Base-by-base conservation (phyloP, 768 basidiomycete genomes). In the Leucocoprinus leucothites region DNA sequence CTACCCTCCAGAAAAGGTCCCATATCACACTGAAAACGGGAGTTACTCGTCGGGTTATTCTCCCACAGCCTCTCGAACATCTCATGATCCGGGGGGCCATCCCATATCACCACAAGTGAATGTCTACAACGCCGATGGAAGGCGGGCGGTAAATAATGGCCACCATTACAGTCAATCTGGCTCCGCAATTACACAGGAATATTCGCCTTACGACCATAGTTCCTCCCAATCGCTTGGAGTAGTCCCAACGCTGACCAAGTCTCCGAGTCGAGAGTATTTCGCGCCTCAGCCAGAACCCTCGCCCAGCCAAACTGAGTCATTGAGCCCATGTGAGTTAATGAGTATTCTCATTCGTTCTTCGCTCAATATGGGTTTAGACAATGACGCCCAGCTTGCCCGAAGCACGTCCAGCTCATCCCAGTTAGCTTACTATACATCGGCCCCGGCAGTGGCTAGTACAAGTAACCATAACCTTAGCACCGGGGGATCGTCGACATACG, bases 111-210 rank as follows among this genome's bases (percentile, higher is more conserved):
- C 54, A 1, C 47, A 49, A 43, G 54, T 60, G 51, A 57, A 61
- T 43, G 56, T 59, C 9, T 63, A 67, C 49, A 53, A 60, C 26
- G 40, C 34, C 31, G 31, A 53, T 28, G 62, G 63, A 9, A 44
- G 45, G 16, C 42, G 49, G 13, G 48, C 52, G 19, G 51, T 38
- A 16, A 36, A 45, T 21, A 56, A 64, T 52, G 61, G 61, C 21
- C 60, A 60, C 46, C 52, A 60, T 21, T 59, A 61, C 40, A 48
- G 52, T 19, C 41, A 60, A 41, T 51, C 56, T 26, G 57, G 58
- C 26, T 46, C 63, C 9, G 35, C 35, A 18, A 55, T 50, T 16
- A 35, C 56, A 24, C 45, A 55, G 6, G 42, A 48, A 6, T 25
- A 26, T 24, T 31, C 55, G 21, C 50, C 56, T 6, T 58, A 58